phyloP scores from a whole-genome alignment of 2,329 filamentous ascomycete genomes.

The Mollisia scopiformis region DNA sequence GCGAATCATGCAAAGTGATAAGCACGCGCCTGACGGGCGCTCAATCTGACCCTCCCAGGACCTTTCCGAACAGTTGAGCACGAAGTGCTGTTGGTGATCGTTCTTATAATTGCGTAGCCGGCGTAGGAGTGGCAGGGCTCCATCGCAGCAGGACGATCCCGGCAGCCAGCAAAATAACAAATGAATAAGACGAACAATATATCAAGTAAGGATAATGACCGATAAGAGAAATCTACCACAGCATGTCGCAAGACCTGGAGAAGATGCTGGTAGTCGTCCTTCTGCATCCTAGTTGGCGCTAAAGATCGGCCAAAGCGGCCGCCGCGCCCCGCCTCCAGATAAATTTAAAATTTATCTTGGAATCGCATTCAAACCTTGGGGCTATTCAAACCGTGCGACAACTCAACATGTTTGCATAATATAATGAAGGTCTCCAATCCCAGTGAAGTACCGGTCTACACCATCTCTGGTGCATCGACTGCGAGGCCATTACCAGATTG shows the following conservation, averaged over 20 bases:
- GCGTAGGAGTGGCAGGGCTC: slow-evolving; percentile 33
- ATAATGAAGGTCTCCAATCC: slow-evolving; percentile 82
- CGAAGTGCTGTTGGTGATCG: not conserved
- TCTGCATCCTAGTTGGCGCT: no score
- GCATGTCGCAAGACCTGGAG: no score
- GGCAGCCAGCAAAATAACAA: not conserved
- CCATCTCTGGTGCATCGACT: slow-evolving; percentile 88
- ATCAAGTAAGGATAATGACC: no score
- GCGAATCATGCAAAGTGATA: slow-evolving; percentile 17
- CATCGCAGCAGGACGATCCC: slow-evolving; percentile 28
- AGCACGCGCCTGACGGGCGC: not conserved
- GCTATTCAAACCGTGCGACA: no score
- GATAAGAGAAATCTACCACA: no score
- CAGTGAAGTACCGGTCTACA: slow-evolving; percentile 87
- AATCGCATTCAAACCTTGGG: no score
- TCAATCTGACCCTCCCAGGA: not conserved
- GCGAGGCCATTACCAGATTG: slow-evolving; percentile 91
- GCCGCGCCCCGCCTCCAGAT: no score
- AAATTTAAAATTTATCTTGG: no score
- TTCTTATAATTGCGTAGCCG: slow-evolving; percentile 26
- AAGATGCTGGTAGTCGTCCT: no score
- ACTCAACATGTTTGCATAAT: no score
- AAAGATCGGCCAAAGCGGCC: no score
- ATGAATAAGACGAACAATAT: no score
- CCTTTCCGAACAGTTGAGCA: not conserved